phyloP scores from a whole-genome alignment of 1,284 basidiomycete species.

The Chalciporus sp. region DNA sequence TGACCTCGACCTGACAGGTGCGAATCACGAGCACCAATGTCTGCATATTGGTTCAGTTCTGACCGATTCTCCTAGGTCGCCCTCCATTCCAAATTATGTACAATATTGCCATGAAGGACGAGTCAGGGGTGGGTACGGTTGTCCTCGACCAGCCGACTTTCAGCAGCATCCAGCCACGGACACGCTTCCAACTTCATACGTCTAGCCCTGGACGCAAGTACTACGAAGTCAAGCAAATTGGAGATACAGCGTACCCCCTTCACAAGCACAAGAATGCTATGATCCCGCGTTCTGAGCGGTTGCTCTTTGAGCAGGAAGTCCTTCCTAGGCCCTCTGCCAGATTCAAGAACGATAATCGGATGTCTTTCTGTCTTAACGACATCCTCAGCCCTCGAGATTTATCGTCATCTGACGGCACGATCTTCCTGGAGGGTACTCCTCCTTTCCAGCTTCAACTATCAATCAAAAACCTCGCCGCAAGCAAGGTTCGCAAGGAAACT shows the following conservation, averaged over 20 bases:
- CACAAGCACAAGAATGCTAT: constrained; percentile 59
- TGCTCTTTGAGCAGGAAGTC: constrained; percentile 85
- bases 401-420: constrained; percentile 56
- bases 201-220: constrained; percentile 79
- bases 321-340: constrained; percentile 74
- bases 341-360: constrained; percentile 68
- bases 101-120: constrained; percentile 67
- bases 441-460: constrained; percentile 83
- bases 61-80: constrained; percentile 49
- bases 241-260: constrained; percentile 85
- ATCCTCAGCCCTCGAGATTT: constrained; percentile 56
- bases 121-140: constrained; percentile 59
- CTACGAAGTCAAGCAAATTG: constrained; percentile 88
- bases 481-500: constrained; percentile 58
- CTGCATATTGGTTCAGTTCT: not conserved
- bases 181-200: constrained; percentile 85
- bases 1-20: constrained; percentile 78
- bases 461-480: constrained; percentile 74
- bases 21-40: constrained; percentile 17
- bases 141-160: constrained; percentile 75
- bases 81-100: constrained; percentile 88
- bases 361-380: constrained; percentile 80
- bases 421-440: constrained; percentile 74
- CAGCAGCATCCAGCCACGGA: constrained; percentile 82
- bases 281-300: constrained; percentile 63